Base-by-base conservation (phyloP, 768 basidiomycete genomes). In the Suillus clintonianus region DNA sequence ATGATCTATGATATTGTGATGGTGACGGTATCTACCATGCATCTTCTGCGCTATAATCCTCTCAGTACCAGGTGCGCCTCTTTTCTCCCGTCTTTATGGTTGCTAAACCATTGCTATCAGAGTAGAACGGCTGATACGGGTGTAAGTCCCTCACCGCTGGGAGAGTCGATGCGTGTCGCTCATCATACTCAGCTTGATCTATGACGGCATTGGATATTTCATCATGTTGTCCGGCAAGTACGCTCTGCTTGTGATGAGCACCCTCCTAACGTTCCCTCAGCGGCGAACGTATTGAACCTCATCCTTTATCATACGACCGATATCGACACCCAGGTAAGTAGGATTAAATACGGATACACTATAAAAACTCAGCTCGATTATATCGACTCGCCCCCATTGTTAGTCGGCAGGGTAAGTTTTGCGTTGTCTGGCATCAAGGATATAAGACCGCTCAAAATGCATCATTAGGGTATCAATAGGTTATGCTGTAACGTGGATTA, bases 191-290 rank as follows among this genome's bases (percentile, higher is more conserved):
- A 90, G 87, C 75, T 85, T 90, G 85, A 75, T 91, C 5, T 86
- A 85, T 60, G 88, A 91, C 66, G 89, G 89, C 32, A 74, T 90
- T 27, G 82, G 84, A 27, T 90, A 89, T 70, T 86, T 89, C 62
- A 67, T 87, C 36, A 78, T 78, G 5, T 73, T 90, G 50, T 86
- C 87, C 24, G 78, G 85, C 84, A 65, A 22, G 71, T 37, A 47
- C 27, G 8, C n/a, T 63, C n/a, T 19, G 17, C 30, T 39, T 27
- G 47, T 15, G 9, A 6, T 3, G 24, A 42, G 42, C 17, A 42
- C 39, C 62, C 15, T 58, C 54, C 19, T 43, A 41, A 55, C 17
- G 30, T 42, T 7, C n/a, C 19, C n/a, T 2, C 57, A 86, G 85
- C 74, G 13, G 77, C 77, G 71, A 88, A 88, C 68, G 69, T 81